A percentile compares a stretch with the other conserved stretches of the same genome.
phyloP scores from a whole-genome alignment of 768 basidiomycete genomes.

The Russula emetica region DNA sequence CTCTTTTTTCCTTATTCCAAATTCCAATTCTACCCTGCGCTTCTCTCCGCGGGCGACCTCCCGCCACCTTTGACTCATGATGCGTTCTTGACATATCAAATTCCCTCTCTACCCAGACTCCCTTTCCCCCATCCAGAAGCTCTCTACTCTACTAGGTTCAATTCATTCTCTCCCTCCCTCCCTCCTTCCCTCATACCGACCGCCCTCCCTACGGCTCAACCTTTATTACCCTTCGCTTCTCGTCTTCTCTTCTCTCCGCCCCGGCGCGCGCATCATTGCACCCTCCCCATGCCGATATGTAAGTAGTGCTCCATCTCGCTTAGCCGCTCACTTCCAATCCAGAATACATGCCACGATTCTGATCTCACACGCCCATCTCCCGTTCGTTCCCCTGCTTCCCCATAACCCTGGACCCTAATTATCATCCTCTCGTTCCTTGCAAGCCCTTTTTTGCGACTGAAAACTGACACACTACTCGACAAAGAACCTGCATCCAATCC shows the following conservation, averaged over 20 bases:
- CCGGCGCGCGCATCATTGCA: background rate
- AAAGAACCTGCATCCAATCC: background rate
- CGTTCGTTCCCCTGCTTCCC: background rate
- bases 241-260: background rate
- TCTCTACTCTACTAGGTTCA: slow-evolving; percentile 9
- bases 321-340: slow-evolving; percentile 24
- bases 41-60: slow-evolving; percentile 21
- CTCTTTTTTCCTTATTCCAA: slow-evolving; percentile 1
- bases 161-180: too few relatives aligned
- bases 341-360: slow-evolving; percentile 26
- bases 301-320: slow-evolving; percentile 18
- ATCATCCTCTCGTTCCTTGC: slow-evolving; percentile 16
- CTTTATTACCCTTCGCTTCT: background rate
- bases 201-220: slow-evolving; percentile 8
- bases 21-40: background rate
- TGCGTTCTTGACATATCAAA: slow-evolving; percentile 16
- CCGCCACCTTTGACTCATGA: slow-evolving; percentile 6
- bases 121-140: slow-evolving; percentile 3
- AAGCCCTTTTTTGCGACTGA: slow-evolving; percentile 6
- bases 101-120: background rate
- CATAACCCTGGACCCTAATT: slow-evolving; percentile 22
- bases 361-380: slow-evolving; percentile 27
- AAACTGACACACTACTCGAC: background rate
- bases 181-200: background rate
- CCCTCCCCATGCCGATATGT: background rate